Evolutionary conservation across 2,329 filamentous ascomycete species (phyloP).

Genomic region (Trichoderma pleuroti): DNA sequence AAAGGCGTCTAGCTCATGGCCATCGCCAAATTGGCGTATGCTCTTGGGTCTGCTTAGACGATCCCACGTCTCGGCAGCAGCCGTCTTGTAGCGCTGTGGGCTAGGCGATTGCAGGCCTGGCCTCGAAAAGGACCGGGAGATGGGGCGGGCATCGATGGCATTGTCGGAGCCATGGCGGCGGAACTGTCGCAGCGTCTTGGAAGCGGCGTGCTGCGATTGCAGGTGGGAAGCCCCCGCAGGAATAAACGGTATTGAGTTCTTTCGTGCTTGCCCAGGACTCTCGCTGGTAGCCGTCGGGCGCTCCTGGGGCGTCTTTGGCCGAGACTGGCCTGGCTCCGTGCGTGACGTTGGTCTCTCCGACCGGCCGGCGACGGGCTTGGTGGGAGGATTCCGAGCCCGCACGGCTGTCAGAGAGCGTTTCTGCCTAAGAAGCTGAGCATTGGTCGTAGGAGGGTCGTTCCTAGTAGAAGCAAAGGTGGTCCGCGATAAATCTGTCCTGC

Average conservation of each 20-base stretch:
- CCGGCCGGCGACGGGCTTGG: constrained; percentile 46
- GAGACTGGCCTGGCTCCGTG: constrained; percentile 50
- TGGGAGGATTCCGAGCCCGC: constrained; percentile 48
- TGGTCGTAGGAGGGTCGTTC: constrained; percentile 62
- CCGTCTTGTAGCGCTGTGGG: constrained; percentile 45
- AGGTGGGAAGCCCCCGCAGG: constrained; percentile 70
- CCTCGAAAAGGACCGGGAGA: constrained; percentile 56
- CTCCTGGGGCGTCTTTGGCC: constrained; percentile 71
- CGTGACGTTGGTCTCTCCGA: constrained; percentile 60
- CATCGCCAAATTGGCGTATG: constrained; percentile 72
- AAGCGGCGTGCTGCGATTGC: constrained; percentile 73
- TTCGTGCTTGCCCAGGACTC: constrained; percentile 49
- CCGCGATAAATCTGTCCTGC: constrained; percentile 55
- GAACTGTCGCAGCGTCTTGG: constrained; percentile 67
- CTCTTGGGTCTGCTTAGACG: constrained; percentile 67
- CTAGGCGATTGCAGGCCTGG: constrained; percentile 59
- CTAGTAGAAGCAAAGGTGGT: constrained; percentile 52
- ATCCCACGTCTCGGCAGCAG: constrained; percentile 53
- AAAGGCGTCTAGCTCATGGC: constrained; percentile 86
- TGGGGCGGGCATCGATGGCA: constrained; percentile 54
- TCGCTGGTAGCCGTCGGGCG: constrained; percentile 48
- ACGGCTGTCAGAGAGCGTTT: constrained; percentile 64
- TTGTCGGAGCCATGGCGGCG: constrained; percentile 81
- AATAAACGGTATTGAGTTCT: constrained; percentile 69
- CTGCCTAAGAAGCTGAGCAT: constrained; percentile 59